Evolutionary conservation across 225 moss, liverwort and hornwort genomes (phyloP).

Genomic region (Pleurozium schreberi): DNA sequence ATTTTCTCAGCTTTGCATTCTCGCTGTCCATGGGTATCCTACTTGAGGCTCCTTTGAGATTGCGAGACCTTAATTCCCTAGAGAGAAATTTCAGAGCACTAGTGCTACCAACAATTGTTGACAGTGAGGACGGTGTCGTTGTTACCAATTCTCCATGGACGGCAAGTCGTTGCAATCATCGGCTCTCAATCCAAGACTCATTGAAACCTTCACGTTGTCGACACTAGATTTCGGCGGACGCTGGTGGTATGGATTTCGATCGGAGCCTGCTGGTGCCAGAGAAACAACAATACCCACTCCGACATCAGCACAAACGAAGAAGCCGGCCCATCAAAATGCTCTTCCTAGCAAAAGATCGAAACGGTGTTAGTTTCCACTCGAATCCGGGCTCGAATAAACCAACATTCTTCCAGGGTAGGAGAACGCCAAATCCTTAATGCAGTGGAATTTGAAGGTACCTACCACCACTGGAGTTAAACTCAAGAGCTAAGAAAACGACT

Average conservation of each 20-base stretch:
- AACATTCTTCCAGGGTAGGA: not conserved
- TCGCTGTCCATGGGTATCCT: not conserved
- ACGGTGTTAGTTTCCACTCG: not conserved
- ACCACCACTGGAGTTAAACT: not conserved
- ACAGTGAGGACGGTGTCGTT: not conserved
- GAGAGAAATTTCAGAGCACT: not conserved
- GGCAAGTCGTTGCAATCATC: conserved; percentile 19
- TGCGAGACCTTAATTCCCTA: not conserved
- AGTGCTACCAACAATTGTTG: not conserved
- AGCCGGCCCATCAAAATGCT: not conserved
- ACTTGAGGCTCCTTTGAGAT: not conserved
- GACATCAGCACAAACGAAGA: not conserved
- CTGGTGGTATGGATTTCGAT: not conserved
- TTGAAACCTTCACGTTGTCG: not conserved
- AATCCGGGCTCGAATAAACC: not conserved
- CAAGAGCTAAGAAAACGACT: not conserved
- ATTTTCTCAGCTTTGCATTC: not conserved
- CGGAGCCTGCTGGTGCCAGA: not conserved
- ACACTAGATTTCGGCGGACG: not conserved
- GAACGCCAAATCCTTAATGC: not conserved
- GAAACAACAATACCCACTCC: not conserved
- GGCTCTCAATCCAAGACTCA: conserved; percentile 26
- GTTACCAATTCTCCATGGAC: conserved; percentile 49
- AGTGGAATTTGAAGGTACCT: not conserved
- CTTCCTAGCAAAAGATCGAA: not conserved